Evolutionary conservation across 345 rosid genomes (phyloP), one percentile per base, ranked within the genome.

Genomic region (Salix koriyanagi): DNA sequence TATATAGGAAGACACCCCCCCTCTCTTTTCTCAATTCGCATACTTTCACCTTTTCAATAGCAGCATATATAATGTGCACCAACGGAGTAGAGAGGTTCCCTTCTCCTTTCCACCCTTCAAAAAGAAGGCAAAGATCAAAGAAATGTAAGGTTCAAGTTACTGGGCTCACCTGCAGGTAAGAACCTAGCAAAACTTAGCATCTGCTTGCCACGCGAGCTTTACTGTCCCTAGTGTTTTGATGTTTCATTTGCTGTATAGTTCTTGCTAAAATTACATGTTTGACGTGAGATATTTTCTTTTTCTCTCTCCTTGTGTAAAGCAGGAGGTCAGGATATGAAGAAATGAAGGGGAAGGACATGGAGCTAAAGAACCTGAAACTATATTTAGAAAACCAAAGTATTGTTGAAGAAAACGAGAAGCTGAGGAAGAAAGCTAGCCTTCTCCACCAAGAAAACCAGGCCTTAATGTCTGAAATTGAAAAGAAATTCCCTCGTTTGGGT

Each of bases 391-490:
- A 91, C 79, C 82, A 71, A 69, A 85, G 83, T 30, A 91, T 91
- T n/a, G 78, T 86, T 14, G 87, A 89, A 76, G 91, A 86, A 85
- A 91, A 91, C 21, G 85, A 87, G 81, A 88, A 84, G 86, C 77
- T 88, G 46, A 84, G 91, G 83, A 82, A 82, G 86, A 84, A 82
- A 79, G 92, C 91, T 60, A 28, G 46, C 64, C 83, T 88, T 77
- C 91, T 90, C 1, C 86, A 84, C 69, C 88, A 79, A 79, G 93
- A 90, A 84, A 91, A 89, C 79, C 50, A 85, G 67, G 87, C 83
- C 42, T 81, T 91, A 58, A 71, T 85, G 79, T 70, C 84, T 34
- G 85, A 91, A 79, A 46, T 86, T 61, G 90, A 80, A 70, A 83
- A 77, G 73, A 86, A 88, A 73, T 83, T 85, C 70, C 82, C 85